Evolutionary conservation across 2,329 filamentous ascomycete species (phyloP).

Genomic region (Colletotrichum sp.): DNA sequence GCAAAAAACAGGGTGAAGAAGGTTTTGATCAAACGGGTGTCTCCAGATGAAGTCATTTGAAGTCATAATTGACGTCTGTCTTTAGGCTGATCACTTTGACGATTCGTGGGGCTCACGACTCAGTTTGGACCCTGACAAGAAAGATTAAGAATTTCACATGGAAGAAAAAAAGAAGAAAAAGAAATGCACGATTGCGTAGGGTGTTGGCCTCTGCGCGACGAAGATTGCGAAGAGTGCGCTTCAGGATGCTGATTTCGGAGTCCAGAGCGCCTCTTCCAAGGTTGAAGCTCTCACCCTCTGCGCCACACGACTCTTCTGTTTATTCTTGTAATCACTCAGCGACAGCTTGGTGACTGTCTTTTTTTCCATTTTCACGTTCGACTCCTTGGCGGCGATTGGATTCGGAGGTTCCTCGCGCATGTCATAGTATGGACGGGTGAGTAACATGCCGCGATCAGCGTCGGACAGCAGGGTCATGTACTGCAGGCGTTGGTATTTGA

Average conservation of each 20-base stretch:
- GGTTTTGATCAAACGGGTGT: background rate
- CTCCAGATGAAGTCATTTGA: conserved; percentile 7
- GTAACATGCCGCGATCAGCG: conserved; percentile 61
- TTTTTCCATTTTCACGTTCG: conserved; percentile 49
- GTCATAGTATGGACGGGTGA: conserved; percentile 62
- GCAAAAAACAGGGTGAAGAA: background rate
- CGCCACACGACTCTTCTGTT: conserved; percentile 1
- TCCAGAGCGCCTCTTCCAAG: conserved; percentile 3
- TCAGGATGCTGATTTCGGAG: background rate
- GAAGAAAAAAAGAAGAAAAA: background rate
- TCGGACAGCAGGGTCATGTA: conserved; percentile 64
- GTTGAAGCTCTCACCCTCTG: background rate
- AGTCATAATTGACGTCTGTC: conserved; percentile 9
- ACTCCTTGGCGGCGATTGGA: conserved; percentile 43
- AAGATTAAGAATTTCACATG: background rate
- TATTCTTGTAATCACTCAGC: too few species aligned
- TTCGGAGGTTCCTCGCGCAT: conserved; percentile 58
- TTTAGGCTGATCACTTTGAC: background rate
- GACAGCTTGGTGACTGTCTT: conserved; percentile 41
- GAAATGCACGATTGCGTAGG: background rate
- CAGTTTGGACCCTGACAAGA: background rate
- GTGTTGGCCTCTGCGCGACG: background rate
- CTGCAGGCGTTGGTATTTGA: conserved; percentile 55
- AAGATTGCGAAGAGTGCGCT: background rate
- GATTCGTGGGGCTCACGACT: conserved; percentile 3